These are phyloP conservation scores for Penicillium roqueforti DNA, from an alignment of 495 filamentous ascomycete genomes.

Conservation along the genomic window DNA sequence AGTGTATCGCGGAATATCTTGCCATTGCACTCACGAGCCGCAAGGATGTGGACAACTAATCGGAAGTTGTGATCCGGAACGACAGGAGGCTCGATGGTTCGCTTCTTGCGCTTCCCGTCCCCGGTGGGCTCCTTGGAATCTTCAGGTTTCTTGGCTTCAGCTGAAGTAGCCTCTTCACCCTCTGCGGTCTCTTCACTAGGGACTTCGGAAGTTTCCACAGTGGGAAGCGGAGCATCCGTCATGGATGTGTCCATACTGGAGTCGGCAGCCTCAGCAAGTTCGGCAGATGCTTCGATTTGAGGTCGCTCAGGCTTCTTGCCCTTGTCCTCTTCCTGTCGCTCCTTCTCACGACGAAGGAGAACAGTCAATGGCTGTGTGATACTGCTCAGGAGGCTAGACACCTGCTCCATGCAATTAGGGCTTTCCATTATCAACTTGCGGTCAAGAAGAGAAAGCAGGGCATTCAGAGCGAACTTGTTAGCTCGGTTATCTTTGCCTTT, in stretches of 20 bases:
- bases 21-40: slow-evolving; percentile 90
- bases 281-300: slow-evolving; percentile 23
- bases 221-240: slow-evolving; percentile 38
- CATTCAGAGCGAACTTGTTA: slow-evolving; percentile 86
- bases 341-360: slow-evolving; percentile 80
- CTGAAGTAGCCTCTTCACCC: slow-evolving; percentile 3
- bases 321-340: slow-evolving; percentile 58
- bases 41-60: slow-evolving; percentile 91
- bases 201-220: slow-evolving; percentile 28
- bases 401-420: slow-evolving; percentile 87
- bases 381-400: slow-evolving; percentile 79
- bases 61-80: slow-evolving; percentile 87
- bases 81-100: slow-evolving; percentile 71
- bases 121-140: slow-evolving; percentile 45
- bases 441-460: slow-evolving; percentile 80
- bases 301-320: slow-evolving; percentile 44
- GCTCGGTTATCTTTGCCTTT: slow-evolving; percentile 83
- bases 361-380: slow-evolving; percentile 84
- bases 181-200: slow-evolving; percentile 28
- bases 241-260: slow-evolving; percentile 38
- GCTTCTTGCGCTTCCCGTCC: slow-evolving; percentile 65
- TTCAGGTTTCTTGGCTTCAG: slow-evolving; percentile 28
- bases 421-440: slow-evolving; percentile 92
- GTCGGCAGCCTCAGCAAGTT: slow-evolving; percentile 24
- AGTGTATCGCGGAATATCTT: slow-evolving; percentile 97